A percentile compares a stretch with the other conserved stretches of the same genome.
phyloP scores from a whole-genome alignment of 2,329 filamentous ascomycete genomes.

The Pseudocercospora macadamiae region DNA sequence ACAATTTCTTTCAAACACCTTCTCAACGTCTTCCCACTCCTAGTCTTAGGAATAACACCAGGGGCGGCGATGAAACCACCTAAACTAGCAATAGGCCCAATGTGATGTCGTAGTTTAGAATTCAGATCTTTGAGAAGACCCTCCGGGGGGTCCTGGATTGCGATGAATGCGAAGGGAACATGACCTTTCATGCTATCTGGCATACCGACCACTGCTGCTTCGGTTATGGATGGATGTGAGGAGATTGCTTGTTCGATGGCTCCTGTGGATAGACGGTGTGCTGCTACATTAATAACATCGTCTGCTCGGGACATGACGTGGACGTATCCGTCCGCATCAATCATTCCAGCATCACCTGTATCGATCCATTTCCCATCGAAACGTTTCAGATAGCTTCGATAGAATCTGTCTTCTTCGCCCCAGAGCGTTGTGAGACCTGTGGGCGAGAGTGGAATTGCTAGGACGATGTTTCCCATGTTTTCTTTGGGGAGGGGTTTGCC shows the following conservation, averaged over 20 bases:
- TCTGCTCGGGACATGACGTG: slow-evolving; percentile 68
- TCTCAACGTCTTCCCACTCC: slow-evolving; percentile 87
- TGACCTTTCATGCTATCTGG: slow-evolving; percentile 87
- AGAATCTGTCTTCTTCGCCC: slow-evolving; percentile 84
- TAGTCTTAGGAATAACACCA: slow-evolving; percentile 87
- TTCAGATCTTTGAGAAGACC: slow-evolving; percentile 68
- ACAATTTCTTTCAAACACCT: slow-evolving; percentile 80
- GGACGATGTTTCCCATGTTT: slow-evolving; percentile 88
- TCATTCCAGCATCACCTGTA: slow-evolving; percentile 86
- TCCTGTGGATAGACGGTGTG: slow-evolving; percentile 85
- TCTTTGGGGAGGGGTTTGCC: slow-evolving; percentile 72
- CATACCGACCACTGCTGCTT: slow-evolving; percentile 84
- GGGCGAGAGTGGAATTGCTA: slow-evolving; percentile 79
- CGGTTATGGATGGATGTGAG: slow-evolving; percentile 75
- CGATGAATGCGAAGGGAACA: slow-evolving; percentile 87
- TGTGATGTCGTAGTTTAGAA: slow-evolving; percentile 71
- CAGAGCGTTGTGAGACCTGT: slow-evolving; percentile 86
- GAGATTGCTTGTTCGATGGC: slow-evolving; percentile 90
- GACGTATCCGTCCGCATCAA: slow-evolving; percentile 70
- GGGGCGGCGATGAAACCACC: slow-evolving; percentile 84
- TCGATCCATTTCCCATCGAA: slow-evolving; percentile 85
- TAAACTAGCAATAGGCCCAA: slow-evolving; percentile 83
- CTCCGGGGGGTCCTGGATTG: slow-evolving; percentile 55
- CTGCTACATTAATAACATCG: slow-evolving; percentile 95
- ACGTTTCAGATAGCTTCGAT: slow-evolving; percentile 78